Conservation (phyloP, 495 filamentous ascomycete genomes). For the Xylaria longipes region DNA sequence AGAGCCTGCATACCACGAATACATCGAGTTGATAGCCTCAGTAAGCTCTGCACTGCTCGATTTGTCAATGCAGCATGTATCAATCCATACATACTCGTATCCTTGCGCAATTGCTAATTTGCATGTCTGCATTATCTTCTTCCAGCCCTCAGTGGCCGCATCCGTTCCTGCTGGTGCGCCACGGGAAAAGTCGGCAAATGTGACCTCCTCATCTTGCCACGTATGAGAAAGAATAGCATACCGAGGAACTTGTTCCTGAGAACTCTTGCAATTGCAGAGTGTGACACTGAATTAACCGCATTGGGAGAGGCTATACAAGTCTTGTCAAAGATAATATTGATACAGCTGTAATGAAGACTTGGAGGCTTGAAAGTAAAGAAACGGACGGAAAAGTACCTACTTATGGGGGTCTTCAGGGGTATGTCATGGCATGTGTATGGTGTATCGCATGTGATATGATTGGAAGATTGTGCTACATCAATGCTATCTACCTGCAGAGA, state of each 20-base stretch:
- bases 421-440: background rate
- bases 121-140: slow-evolving; percentile 5
- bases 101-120: background rate
- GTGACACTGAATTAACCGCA: background rate
- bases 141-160: background rate
- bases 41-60: slow-evolving; percentile 2
- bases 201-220: slow-evolving; percentile 6
- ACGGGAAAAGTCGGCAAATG: background rate
- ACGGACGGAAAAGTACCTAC: too few relatives aligned
- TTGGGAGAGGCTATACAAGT: background rate
- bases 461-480: background rate
- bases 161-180: background rate
- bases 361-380: background rate
- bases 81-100: slow-evolving; percentile 3
- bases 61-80: slow-evolving; percentile 6
- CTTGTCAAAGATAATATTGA: background rate
- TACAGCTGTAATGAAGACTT: background rate
- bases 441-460: background rate
- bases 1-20: slow-evolving; percentile 7
- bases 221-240: slow-evolving; percentile 11
- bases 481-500: too few relatives aligned
- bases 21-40: background rate
- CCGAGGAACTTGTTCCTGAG: background rate
- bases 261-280: slow-evolving; percentile 1
- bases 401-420: too few relatives aligned